phyloP scores from a whole-genome alignment of 371 early-diverging fungal species.

The Actinomucor elegans region DNA sequence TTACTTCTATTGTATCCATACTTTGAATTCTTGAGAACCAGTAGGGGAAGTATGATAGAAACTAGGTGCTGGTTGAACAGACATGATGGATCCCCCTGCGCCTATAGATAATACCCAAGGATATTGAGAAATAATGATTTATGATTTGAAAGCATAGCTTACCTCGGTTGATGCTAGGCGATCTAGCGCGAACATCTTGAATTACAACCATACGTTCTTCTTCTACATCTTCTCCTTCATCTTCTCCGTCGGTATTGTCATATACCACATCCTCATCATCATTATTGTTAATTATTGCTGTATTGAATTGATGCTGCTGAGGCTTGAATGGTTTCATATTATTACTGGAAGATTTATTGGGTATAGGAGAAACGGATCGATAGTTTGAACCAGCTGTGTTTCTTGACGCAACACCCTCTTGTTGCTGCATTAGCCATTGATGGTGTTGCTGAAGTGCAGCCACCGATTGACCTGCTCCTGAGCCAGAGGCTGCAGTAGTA shows the following conservation, averaged over 20 bases:
- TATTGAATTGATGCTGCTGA: neutral
- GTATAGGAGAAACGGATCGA: slow-evolving; percentile 11
- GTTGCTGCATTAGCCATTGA: slow-evolving; percentile 39
- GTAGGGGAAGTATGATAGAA: slow-evolving; percentile 2
- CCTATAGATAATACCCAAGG: too few species aligned
- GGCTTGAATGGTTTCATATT: neutral
- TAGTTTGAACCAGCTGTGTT: neutral
- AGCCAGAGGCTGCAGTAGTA: neutral
- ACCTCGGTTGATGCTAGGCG: slow-evolving; percentile 23
- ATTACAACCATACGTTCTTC: slow-evolving; percentile 8
- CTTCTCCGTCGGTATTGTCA: slow-evolving; percentile 6
- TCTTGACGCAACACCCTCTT: slow-evolving; percentile 11
- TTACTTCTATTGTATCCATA: slow-evolving; percentile 6
- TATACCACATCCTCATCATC: slow-evolving; percentile 6
- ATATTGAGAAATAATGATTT: neutral
- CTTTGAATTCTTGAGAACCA: slow-evolving; percentile 30
- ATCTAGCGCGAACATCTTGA: slow-evolving; percentile 17
- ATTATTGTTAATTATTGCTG: neutral
- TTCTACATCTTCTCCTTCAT: slow-evolving; percentile 14
- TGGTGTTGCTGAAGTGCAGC: slow-evolving; percentile 44
- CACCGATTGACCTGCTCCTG: slow-evolving; percentile 31
- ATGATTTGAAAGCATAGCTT: neutral
- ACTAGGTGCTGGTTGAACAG: slow-evolving; percentile 4
- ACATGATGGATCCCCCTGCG: slow-evolving; percentile 20
- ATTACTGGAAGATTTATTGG: neutral